Conservation (phyloP, 2,329 filamentous ascomycete genomes). For the Colletotrichum sublineola region DNA sequence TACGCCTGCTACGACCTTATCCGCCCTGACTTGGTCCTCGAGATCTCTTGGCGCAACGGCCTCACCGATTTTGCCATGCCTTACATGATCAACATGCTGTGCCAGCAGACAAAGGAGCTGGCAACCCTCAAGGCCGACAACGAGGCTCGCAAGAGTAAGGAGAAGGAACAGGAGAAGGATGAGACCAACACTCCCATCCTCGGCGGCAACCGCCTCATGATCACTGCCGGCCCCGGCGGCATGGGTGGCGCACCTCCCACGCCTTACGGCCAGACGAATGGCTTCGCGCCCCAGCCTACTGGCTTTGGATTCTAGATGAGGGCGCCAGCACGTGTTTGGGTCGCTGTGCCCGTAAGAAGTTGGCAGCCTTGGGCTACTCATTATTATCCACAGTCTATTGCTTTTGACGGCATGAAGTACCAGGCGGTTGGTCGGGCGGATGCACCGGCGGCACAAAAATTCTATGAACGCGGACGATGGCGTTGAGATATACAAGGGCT, state of each 20-base stretch:
- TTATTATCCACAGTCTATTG: constrained; percentile 11
- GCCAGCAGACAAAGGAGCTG: constrained; percentile 90
- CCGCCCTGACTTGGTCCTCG: constrained; percentile 90
- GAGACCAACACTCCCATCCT: constrained; percentile 96
- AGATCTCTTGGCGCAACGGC: constrained; percentile 96
- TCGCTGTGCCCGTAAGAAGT: constrained; percentile 11
- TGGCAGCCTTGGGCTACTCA: constrained; percentile 10
- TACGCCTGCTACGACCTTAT: constrained; percentile 99
- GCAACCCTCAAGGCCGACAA: constrained; percentile 92
- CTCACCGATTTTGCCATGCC: constrained; percentile 99
- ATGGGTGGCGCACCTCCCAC: constrained; percentile 68
- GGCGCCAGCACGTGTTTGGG: constrained; percentile 32
- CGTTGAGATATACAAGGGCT: constrained; percentile 40
- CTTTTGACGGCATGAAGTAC: constrained; percentile 15
- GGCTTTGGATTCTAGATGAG: constrained; percentile 73
- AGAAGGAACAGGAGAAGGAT: constrained; percentile 80
- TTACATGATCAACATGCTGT: constrained; percentile 99
- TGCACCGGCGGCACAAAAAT: constrained; percentile 17
- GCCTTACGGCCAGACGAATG: constrained; percentile 85
- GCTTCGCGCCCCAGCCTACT: constrained; percentile 89
- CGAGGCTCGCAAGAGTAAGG: constrained; percentile 87
- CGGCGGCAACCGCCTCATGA: constrained; percentile 89
- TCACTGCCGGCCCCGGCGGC: constrained; percentile 86
- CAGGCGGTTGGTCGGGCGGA: constrained; percentile 11
- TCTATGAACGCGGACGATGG: constrained; percentile 41